Evolutionary conservation across 2,329 filamentous ascomycete genomes (phyloP).

Genomic region (Albophoma yamanashiensis): DNA sequence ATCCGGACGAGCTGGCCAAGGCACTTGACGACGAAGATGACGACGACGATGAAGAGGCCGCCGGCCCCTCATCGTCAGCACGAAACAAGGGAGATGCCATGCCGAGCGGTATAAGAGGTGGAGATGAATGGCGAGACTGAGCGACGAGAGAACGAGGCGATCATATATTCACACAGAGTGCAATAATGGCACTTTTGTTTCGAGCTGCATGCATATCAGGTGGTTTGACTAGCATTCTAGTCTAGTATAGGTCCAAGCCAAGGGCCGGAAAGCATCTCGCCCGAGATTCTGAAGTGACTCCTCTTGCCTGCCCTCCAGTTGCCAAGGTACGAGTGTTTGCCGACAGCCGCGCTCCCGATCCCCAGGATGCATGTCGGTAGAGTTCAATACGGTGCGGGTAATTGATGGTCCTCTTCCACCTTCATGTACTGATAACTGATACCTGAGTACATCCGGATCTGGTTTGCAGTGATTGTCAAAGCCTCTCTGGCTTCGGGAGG

Average conservation of each 20-base stretch:
- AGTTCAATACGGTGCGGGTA: too few species aligned
- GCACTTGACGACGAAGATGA: slow-evolving; percentile 48
- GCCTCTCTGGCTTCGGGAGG: too few species aligned
- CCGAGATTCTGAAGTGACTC: background rate
- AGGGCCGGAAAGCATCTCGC: background rate
- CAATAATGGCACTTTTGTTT: background rate
- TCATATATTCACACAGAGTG: background rate
- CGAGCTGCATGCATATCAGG: background rate
- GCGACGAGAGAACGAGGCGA: slow-evolving; percentile 1
- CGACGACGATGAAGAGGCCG: slow-evolving; percentile 26
- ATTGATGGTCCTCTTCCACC: too few species aligned
- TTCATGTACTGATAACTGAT: too few species aligned
- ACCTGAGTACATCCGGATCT: too few species aligned
- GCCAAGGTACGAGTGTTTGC: background rate
- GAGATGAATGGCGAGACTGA: slow-evolving; percentile 35
- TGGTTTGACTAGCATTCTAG: background rate
- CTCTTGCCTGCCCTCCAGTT: background rate
- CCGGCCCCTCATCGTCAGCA: slow-evolving; percentile 11
- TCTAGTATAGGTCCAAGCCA: background rate
- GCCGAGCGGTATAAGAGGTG: slow-evolving; percentile 30
- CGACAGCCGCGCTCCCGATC: background rate
- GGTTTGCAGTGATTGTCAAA: too few species aligned
- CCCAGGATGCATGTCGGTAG: too few species aligned
- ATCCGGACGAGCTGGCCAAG: slow-evolving; percentile 53
- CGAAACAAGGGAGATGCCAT: slow-evolving; percentile 14